Conservation (phyloP, 1,139 yeast species). For the Chernovozyma sophiae-reginae region DNA sequence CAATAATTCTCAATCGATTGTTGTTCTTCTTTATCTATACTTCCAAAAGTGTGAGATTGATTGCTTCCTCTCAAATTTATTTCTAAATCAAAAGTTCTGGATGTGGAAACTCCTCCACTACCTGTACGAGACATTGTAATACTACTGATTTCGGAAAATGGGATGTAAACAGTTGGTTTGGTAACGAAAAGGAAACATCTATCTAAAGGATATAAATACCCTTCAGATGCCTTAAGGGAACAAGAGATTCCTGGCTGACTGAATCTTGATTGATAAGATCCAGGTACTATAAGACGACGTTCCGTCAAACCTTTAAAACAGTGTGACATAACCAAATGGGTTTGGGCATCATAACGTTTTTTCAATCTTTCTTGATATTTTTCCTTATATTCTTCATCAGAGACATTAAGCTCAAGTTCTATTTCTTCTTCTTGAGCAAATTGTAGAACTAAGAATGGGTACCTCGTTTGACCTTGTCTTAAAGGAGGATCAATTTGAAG, state of each 20-base stretch:
- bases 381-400: slow-evolving; percentile 73
- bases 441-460: slow-evolving; percentile 88
- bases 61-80: slow-evolving; percentile 63
- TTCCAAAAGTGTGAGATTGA: slow-evolving; percentile 79
- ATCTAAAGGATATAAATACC: slow-evolving; percentile 85
- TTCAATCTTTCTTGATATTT: slow-evolving; percentile 77
- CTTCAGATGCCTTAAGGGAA: slow-evolving; percentile 93
- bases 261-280: slow-evolving; percentile 70
- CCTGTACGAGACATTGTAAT: slow-evolving; percentile 90
- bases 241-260: slow-evolving; percentile 85
- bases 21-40: slow-evolving; percentile 89
- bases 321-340: slow-evolving; percentile 85
- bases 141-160: slow-evolving; percentile 72
- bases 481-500: slow-evolving; percentile 93
- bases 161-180: slow-evolving; percentile 90
- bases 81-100: slow-evolving; percentile 91
- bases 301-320: slow-evolving; percentile 89
- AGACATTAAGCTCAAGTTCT: slow-evolving; percentile 82
- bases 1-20: slow-evolving; percentile 71
- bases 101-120: slow-evolving; percentile 66
- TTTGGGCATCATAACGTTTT: slow-evolving; percentile 73
- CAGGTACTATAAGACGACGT: slow-evolving; percentile 80
- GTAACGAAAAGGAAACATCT: slow-evolving; percentile 88
- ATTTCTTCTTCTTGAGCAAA: slow-evolving; percentile 87
- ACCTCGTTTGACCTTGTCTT: slow-evolving; percentile 89